These are phyloP conservation scores for Cadophora malorum DNA, from an alignment of 2,329 filamentous ascomycete genomes.

Conservation along the genomic window DNA sequence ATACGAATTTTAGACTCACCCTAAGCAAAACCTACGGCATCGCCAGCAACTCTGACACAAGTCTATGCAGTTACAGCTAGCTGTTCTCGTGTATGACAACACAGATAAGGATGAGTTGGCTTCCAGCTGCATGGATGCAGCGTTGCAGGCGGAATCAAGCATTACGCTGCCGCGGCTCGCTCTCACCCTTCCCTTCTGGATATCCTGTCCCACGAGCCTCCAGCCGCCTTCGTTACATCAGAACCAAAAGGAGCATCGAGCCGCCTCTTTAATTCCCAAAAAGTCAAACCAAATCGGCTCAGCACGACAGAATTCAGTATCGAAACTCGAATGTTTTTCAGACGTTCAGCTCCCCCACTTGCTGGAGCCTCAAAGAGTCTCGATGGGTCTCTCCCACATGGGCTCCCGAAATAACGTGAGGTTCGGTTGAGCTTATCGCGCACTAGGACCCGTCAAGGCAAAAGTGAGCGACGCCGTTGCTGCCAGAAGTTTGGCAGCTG, in stretches of 20 bases:
- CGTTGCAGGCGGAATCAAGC: neutral
- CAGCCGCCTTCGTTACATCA: neutral
- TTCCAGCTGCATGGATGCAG: neutral
- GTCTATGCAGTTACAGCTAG: neutral
- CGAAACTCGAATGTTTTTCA: neutral
- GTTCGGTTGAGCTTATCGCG: neutral
- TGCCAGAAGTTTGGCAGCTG: neutral
- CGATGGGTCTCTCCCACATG: neutral
- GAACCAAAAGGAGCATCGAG: neutral
- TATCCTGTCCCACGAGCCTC: neutral
- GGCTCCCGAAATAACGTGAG: neutral
- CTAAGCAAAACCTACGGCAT: neutral
- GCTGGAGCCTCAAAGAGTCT: neutral
- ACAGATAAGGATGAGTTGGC: neutral
- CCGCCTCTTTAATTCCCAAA: neutral
- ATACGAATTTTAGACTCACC: conserved; percentile 6
- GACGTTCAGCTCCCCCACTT: conserved; percentile 2
- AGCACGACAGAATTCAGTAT: too few species aligned
- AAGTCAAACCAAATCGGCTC: neutral
- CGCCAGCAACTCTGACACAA: conserved; percentile 1
- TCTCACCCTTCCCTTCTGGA: neutral
- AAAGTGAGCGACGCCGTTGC: neutral
- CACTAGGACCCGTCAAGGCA: neutral
- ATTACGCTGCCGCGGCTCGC: neutral
- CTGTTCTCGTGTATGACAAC: neutral